Evolutionary conservation across 2,329 filamentous ascomycete species (phyloP).

Genomic region (Niveomyces coronatus): DNA sequence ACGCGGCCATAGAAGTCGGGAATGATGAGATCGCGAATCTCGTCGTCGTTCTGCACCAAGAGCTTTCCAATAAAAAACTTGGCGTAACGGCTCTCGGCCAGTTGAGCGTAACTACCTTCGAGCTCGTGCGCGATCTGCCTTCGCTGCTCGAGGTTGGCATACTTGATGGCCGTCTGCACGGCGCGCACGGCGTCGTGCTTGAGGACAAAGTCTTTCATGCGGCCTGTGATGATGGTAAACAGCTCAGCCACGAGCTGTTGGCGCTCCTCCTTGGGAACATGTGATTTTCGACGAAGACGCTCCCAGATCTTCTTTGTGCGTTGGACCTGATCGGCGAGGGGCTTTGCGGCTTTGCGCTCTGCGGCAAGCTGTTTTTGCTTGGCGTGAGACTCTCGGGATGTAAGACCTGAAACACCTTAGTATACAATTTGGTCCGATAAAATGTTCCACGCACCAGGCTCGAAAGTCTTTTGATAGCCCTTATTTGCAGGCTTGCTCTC

Average conservation of each 20-base stretch:
- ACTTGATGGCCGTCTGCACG: constrained; percentile 94
- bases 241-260: constrained; percentile 80
- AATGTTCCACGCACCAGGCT: constrained; percentile 28
- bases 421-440: constrained; percentile 5
- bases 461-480: constrained; percentile 27
- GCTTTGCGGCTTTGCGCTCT: constrained; percentile 87
- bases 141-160: constrained; percentile 74
- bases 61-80: constrained; percentile 97
- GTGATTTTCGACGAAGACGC: constrained; percentile 80
- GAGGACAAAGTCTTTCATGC: constrained; percentile 90
- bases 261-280: constrained; percentile 82
- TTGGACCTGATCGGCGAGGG: constrained; percentile 78
- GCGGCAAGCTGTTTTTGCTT: constrained; percentile 84
- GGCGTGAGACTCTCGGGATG: constrained; percentile 75
- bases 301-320: constrained; percentile 98
- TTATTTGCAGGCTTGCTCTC: constrained; percentile 26
- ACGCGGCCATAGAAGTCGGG: constrained; percentile 93
- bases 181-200: constrained; percentile 98
- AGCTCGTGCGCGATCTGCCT: constrained; percentile 81
- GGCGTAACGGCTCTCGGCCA: constrained; percentile 92
- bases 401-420: constrained; percentile 37
- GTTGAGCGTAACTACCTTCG: constrained; percentile 68
- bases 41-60: constrained; percentile 79
- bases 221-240: constrained; percentile 81
- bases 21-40: constrained; percentile 80